Evolutionary conservation across 2,329 filamentous ascomycete genomes (phyloP), one percentile per base, ranked within the genome.

Genomic region (Xylaria polymorpha): DNA sequence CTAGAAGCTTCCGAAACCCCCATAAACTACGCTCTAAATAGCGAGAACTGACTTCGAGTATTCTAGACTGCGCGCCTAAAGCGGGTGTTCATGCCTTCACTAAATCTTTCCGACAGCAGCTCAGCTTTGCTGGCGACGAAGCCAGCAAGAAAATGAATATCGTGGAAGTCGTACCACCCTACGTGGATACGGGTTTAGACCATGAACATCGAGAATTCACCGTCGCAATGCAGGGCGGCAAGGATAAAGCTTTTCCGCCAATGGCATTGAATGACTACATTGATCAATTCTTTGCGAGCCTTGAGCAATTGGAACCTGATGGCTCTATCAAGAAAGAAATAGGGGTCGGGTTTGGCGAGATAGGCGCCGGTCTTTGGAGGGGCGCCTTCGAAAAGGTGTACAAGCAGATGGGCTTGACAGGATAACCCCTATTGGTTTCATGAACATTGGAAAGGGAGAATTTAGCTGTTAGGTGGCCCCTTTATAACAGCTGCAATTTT

Each of bases 81-180:
- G 25, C 48, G 74, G n/a, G n/a, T 6, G 66, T 80, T 5, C 77
- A 80, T 35, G 63, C 67, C 5, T 75, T 80, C 61, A 70, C 71
- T 18, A 76, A 79, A 18, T 60, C 71, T 4, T 65, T 81, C 7
- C 69, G 78, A 0, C 65, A 74, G 18, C 74, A 79, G 58, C 65
- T 81, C 0, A 67, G 62, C 2, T 51, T 51, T 18, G 14, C 1
- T 74, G 64, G 25, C 75, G 68, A 18, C 25, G 12, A 58, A 7
- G 64, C 29, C 3, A 57, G 37, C 18, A 41, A 58, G 32, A 79
- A 77, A 60, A 70, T 80, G 48, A 74, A 74, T n/a, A 72, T 81
- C 12, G 72, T 79, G 8, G 79, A 81, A 64, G 72, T 81, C n/a
- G 76, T 75, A 1, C 79, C 79, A 4, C 80, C 79, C 8, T 81